Conservation (phyloP, 257 asterid genomes). For the Solanum chmielewskii region DNA sequence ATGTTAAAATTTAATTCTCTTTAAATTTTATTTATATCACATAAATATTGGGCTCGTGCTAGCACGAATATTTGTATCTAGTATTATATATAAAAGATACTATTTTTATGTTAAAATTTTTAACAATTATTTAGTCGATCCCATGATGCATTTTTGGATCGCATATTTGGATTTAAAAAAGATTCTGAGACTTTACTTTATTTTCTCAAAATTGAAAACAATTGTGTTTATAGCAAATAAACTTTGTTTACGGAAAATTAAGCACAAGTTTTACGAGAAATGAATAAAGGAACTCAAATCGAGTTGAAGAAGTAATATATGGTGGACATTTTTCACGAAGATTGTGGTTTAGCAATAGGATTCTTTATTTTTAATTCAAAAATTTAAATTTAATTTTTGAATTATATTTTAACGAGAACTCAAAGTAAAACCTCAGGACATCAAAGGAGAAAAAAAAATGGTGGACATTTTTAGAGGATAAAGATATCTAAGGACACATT, state of each 20-base stretch:
- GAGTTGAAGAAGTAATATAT: background rate
- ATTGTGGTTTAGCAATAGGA: background rate
- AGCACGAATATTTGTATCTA: too few species aligned
- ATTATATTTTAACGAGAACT: too few species aligned
- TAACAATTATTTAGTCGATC: background rate
- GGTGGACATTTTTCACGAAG: background rate
- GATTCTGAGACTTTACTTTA: background rate
- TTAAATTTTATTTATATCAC: too few species aligned
- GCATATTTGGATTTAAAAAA: background rate
- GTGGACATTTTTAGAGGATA: background rate
- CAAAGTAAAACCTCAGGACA: background rate
- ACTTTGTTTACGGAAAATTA: background rate
- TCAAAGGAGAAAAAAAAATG: background rate
- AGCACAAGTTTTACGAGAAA: background rate
- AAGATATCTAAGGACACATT: background rate
- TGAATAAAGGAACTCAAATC: background rate
- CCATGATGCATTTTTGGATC: background rate
- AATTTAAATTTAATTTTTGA: accelerated
- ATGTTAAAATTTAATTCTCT: too few species aligned
- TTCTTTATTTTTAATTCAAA: too few species aligned
- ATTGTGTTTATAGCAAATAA: background rate
- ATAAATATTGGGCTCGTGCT: too few species aligned
- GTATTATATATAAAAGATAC: background rate
- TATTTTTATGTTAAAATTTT: too few species aligned
- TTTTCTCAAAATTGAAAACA: background rate